phyloP scores from a whole-genome alignment of 169 alveolate species.

The Eimeria praecox region DNA sequence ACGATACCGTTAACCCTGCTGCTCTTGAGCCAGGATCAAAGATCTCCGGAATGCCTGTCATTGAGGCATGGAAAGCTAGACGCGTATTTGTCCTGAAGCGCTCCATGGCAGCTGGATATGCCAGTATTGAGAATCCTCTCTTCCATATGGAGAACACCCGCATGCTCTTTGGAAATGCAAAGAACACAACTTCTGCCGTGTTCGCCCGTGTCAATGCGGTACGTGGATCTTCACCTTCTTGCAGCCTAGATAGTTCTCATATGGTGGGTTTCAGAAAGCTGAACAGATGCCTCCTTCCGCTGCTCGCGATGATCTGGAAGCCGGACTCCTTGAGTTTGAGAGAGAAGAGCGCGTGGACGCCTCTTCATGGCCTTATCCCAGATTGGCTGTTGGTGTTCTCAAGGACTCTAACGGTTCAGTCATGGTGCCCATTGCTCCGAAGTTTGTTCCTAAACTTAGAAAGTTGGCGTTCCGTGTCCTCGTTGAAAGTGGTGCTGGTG shows the following conservation, averaged over 20 bases:
- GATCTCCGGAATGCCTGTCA: constrained; percentile 97
- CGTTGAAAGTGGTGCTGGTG: constrained; percentile 92
- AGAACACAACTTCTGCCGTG: constrained; percentile 87
- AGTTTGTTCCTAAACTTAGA: constrained; percentile 88
- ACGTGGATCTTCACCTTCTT: background rate
- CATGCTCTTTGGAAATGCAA: constrained; percentile 96
- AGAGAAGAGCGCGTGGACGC: constrained; percentile 63
- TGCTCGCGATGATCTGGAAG: constrained; percentile 68
- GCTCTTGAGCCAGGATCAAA: constrained; percentile 94
- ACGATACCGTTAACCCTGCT: constrained; percentile 96
- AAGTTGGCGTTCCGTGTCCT: constrained; percentile 90
- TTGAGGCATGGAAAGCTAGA: constrained; percentile 96
- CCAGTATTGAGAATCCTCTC: constrained; percentile 96
- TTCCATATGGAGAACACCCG: constrained; percentile 92
- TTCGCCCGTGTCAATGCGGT: constrained; percentile 84
- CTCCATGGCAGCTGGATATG: constrained; percentile 96
- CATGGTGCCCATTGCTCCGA: constrained; percentile 92
- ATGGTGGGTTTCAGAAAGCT: constrained; percentile 25
- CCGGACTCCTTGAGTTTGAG: constrained; percentile 65
- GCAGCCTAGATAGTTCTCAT: background rate
- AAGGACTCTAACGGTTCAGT: constrained; percentile 61
- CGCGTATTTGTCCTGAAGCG: constrained; percentile 94
- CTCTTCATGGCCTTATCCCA: constrained; percentile 76
- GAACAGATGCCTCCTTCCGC: constrained; percentile 75
- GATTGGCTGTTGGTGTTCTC: constrained; percentile 71